Conservation (phyloP, 306 rosid genomes). For the Sicyos edulis region DNA sequence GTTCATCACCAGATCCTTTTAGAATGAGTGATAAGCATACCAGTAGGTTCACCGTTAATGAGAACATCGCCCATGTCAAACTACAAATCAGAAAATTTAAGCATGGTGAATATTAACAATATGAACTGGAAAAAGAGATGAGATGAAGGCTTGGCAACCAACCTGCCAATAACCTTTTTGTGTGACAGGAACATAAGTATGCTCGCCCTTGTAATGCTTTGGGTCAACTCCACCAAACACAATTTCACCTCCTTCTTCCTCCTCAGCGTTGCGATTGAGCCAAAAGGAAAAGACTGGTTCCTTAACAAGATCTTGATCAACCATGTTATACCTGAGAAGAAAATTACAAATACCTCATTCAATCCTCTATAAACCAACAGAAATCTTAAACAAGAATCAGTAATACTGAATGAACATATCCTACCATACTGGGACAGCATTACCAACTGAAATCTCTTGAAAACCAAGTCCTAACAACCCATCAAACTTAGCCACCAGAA, state of each 20-base stretch:
- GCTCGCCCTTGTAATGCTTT: constrained; percentile 73
- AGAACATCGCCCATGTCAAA: constrained; percentile 91
- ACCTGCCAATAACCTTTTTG: constrained; percentile 97
- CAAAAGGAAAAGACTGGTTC: constrained; percentile 91
- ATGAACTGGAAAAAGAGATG: background rate
- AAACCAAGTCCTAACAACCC: constrained; percentile 95
- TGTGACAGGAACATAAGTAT: constrained; percentile 82
- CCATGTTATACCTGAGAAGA: constrained; percentile 72
- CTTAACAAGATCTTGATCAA: constrained; percentile 61
- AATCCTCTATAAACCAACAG: background rate
- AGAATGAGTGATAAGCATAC: constrained; percentile 33
- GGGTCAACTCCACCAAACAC: constrained; percentile 97
- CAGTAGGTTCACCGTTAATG: constrained; percentile 64
- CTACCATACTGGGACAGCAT: constrained; percentile 82
- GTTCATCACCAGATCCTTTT: background rate
- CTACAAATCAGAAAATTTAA: constrained; percentile 33
- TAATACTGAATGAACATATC: background rate
- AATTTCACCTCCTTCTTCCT: constrained; percentile 76
- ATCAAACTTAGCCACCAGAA: constrained; percentile 73
- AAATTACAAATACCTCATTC: constrained; percentile 23
- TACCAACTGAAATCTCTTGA: constrained; percentile 82
- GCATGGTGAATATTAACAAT: constrained; percentile 10
- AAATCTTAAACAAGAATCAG: background rate
- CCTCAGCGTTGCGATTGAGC: constrained; percentile 69
- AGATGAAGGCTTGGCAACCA: constrained; percentile 9